Evolutionary conservation across 2,329 filamentous ascomycete genomes (phyloP).

Genomic region (Nothophaeocryptopus gaeumannii): DNA sequence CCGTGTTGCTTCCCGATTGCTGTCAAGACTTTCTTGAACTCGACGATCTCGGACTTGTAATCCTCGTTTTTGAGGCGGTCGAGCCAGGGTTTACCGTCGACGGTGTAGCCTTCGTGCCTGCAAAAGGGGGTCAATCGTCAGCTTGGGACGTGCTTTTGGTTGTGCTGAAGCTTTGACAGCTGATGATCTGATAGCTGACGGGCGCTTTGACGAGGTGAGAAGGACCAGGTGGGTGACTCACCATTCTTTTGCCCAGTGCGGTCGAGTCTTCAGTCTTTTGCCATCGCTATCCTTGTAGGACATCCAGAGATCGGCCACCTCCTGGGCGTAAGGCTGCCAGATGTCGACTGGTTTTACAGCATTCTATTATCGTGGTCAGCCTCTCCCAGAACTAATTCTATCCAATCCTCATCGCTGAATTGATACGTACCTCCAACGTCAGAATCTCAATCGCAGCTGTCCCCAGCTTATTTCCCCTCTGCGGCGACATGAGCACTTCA

Average conservation of each 20-base stretch:
- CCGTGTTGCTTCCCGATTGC: conserved; percentile 11
- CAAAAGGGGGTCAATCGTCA: background rate
- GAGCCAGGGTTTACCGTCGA: conserved; percentile 9
- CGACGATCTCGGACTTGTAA: conserved; percentile 6
- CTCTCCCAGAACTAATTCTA: too few relatives aligned
- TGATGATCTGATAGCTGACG: too few relatives aligned
- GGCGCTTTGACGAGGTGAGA: too few relatives aligned
- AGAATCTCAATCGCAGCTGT: conserved; percentile 14
- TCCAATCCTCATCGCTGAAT: too few relatives aligned
- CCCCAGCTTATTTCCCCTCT: conserved; percentile 8
- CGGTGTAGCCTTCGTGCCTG: conserved; percentile 8
- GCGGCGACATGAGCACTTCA: conserved; percentile 11
- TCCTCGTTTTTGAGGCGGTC: conserved; percentile 11
- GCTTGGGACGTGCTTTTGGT: too few relatives aligned
- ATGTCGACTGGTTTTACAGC: conserved; percentile 31
- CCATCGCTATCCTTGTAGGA: conserved; percentile 36
- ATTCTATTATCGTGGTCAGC: conserved; percentile 23
- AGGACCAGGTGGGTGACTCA: background rate
- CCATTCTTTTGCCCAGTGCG: conserved; percentile 51
- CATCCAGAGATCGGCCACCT: conserved; percentile 45
- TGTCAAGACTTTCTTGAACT: conserved; percentile 8
- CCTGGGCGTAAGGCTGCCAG: conserved; percentile 44
- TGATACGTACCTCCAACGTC: conserved; percentile 23
- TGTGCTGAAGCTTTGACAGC: too few relatives aligned
- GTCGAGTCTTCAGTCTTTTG: conserved; percentile 37